A percentile compares a stretch with the other conserved stretches of the same genome.
phyloP scores from a whole-genome alignment of 2,329 filamentous ascomycete species.

The Cercospora sp. region DNA sequence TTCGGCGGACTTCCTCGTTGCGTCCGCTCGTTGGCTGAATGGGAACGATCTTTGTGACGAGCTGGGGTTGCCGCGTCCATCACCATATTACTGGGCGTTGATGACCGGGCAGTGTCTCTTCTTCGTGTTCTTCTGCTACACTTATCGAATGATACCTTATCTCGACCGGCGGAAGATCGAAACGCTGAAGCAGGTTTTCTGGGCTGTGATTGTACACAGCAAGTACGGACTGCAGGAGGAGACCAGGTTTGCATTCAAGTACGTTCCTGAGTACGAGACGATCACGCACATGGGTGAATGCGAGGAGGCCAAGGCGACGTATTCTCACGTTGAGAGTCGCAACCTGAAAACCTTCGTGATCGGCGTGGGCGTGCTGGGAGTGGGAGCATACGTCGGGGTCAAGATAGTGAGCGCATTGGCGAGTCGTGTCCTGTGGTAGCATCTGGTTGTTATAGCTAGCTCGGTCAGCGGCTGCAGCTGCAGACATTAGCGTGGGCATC shows the following conservation, averaged over 20 bases:
- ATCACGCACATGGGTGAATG: slow-evolving; percentile 51
- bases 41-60: slow-evolving; percentile 62
- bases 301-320: slow-evolving; percentile 42
- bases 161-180: slow-evolving; percentile 57
- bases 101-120: slow-evolving; percentile 67
- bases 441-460: slow-evolving; percentile 7
- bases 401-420: slow-evolving; percentile 27
- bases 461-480: slow-evolving; percentile 9
- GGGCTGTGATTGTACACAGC: slow-evolving; percentile 62
- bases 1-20: slow-evolving; percentile 66
- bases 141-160: slow-evolving; percentile 51
- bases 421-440: slow-evolving; percentile 25
- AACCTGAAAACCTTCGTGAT: slow-evolving; percentile 51
- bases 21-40: slow-evolving; percentile 69
- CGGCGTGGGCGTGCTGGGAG: slow-evolving; percentile 33
- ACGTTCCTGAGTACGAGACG: slow-evolving; percentile 55
- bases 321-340: slow-evolving; percentile 48
- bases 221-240: slow-evolving; percentile 63
- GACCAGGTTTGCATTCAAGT: slow-evolving; percentile 55
- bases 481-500: slow-evolving; percentile 1
- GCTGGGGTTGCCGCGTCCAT: slow-evolving; percentile 60
- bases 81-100: slow-evolving; percentile 59
- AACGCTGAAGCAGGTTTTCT: slow-evolving; percentile 56
- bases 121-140: slow-evolving; percentile 59
- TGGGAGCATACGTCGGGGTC: slow-evolving; percentile 28